Evolutionary conservation across 2,329 filamentous ascomycete species (phyloP), one percentile per base, ranked within the genome.

Genomic region (Geoglossum cookeanum): DNA sequence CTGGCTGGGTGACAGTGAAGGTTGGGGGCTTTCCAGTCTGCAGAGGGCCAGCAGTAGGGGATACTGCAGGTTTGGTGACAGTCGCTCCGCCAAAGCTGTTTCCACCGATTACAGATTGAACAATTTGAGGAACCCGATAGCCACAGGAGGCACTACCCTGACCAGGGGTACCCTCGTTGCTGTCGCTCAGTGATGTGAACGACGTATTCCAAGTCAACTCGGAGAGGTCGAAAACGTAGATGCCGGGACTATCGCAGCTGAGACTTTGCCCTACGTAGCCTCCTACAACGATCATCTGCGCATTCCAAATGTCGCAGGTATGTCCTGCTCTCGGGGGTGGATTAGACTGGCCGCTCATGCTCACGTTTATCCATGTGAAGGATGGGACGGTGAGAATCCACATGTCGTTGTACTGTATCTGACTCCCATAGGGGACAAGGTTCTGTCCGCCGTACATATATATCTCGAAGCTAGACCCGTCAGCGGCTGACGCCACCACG

Each of bases 381-480:
- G 83, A 83, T 0, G 87, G 87, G 4, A 94, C 71, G 0, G 85
- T 87, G 11, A 92, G 72, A 27, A 89, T 83, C 85, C 85, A 92
- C 72, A 85, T 80, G 64, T 89, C 83, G 30, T 80, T 77, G 64
- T 84, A 90, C 61, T 80, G 76, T 0, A 67, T 75, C 62, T 80
- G 78, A 7, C 72, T 64, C 15, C 70, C 80, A 59, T 74, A 77
- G 0, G 85, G 84, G 30, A 79, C 74, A 0, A 89, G 72, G 61
- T 85, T 85, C 65, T 89, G 85, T 0, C 85, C 85, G 11, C 84
- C 85, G 64, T 84, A 89, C 70, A 89, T 77, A 69, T 89, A 87
- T 49, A 90, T 76, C 64, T 89, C 85, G 65, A 87, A 86, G 32
- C 80, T 85, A 17, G 81, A 84, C 7, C 84, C 84, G 64, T 87